Base-by-base conservation (phyloP, 306 rosid genomes). In the Prunus davidiana region DNA sequence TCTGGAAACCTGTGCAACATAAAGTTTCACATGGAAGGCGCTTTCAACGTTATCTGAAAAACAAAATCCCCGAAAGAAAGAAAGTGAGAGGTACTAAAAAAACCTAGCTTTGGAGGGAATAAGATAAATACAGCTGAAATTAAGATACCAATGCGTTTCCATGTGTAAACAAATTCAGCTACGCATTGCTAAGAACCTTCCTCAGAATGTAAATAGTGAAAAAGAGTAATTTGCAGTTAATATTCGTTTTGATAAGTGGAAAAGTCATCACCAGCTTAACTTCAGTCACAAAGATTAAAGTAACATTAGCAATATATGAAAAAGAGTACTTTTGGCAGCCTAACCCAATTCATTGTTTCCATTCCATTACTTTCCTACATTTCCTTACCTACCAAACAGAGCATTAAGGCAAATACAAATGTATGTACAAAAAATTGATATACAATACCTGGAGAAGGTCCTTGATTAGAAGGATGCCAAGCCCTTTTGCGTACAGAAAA, bases 1-100 rank as follows among this genome's bases (percentile, higher is more conserved):
- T 85, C 93, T 84, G 0, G 96, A 88, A 86, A 94, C 89, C 14
- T 90, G 95, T 13, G 90, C 90, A 81, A 92, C 91, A 75, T 94
- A 91, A 58, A 94, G 89, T 84, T 89, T 94, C 1, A 78, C 91
- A 64, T 71, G 82, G 77, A 67, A 55, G 5, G 54, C 24, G 58
- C 68, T 73, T 52, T 87, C 93, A 14, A 81, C 34, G 74, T 70
- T 84, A 86, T 90, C 98, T 89, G 79, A 69, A 60, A 74, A 55
- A 28, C 12, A 54, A 62, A 54, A 61, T 20, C 15, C n/a, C 8
- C 6, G 2, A 64, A 11, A n/a, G 20, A 46, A 25, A 69, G 24
- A 64, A 32, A 9, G 25, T 32, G 49, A 60, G 16, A 34, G 6
- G 69, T 34, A 28, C 18, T 3, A 22, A 24, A 30, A 27, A 27